Evolutionary conservation across 2,329 filamentous ascomycete species (phyloP).

Genomic region (Ilyonectria mors-panacis): DNA sequence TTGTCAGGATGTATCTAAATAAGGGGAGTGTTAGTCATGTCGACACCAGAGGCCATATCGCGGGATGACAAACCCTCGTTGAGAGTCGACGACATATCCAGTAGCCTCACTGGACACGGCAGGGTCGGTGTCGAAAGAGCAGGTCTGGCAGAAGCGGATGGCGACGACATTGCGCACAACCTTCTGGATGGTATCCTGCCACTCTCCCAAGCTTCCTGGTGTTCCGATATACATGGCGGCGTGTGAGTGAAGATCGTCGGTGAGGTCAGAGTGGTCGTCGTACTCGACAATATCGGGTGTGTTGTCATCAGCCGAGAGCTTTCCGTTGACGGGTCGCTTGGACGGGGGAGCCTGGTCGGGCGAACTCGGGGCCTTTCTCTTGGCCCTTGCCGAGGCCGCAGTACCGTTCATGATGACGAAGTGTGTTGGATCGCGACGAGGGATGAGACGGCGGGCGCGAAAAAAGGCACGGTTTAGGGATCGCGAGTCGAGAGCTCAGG

Average conservation of each 20-base stretch:
- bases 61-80: conserved; percentile 76
- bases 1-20: conserved; percentile 82
- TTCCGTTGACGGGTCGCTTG: conserved; percentile 62
- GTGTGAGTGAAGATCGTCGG: conserved; percentile 56
- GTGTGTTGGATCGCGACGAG: conserved; percentile 20
- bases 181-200: conserved; percentile 95
- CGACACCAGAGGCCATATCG: too few relatives aligned
- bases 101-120: conserved; percentile 96
- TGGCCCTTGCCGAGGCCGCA: conserved; percentile 59
- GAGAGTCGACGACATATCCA: conserved; percentile 96
- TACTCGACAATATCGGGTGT: conserved; percentile 61
- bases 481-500: conserved; percentile 25
- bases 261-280: conserved; percentile 59
- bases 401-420: conserved; percentile 60
- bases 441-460: conserved; percentile 24
- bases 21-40: conserved; percentile 12
- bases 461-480: conserved; percentile 24
- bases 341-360: conserved; percentile 54
- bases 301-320: conserved; percentile 64
- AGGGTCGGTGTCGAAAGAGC: conserved; percentile 96
- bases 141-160: conserved; percentile 99
- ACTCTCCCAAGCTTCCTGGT: conserved; percentile 72
- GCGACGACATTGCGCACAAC: conserved; percentile 97
- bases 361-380: conserved; percentile 67
- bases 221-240: conserved; percentile 55